A percentile compares a stretch with the other conserved stretches of the same genome.
Evolutionary conservation across 352 stramenopile genomes (phyloP).

Genomic region (Phytophthora idaei): DNA sequence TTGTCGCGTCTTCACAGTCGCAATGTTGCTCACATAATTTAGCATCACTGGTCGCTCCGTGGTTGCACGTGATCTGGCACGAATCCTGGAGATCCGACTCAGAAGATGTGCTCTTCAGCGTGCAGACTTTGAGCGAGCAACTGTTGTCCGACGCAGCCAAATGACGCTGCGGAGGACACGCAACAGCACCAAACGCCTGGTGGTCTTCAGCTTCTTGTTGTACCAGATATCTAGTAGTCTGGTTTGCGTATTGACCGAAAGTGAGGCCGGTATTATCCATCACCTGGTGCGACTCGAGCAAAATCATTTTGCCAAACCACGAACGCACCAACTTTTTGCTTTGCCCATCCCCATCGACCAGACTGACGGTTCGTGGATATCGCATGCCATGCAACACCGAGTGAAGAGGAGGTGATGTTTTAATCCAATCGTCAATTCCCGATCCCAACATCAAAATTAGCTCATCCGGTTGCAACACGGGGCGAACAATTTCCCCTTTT

Average conservation of each 20-base stretch:
- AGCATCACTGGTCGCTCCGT: constrained; percentile 43
- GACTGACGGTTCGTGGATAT: constrained; percentile 55
- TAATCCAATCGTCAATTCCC: constrained; percentile 75
- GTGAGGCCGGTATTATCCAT: constrained; percentile 66
- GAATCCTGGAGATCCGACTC: constrained; percentile 40
- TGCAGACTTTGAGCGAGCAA: constrained; percentile 52
- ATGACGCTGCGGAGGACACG: constrained; percentile 49
- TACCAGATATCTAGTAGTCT: constrained; percentile 58
- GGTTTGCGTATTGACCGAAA: constrained; percentile 60
- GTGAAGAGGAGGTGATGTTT: constrained; percentile 55
- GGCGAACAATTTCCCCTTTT: constrained; percentile 59
- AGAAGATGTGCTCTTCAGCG: constrained; percentile 38
- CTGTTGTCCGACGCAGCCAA: constrained; percentile 56
- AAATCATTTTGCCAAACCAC: constrained; percentile 77
- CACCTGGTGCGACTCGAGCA: constrained; percentile 45
- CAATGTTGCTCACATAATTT: constrained; percentile 48
- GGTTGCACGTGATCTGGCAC: constrained; percentile 67
- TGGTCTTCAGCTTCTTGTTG: constrained; percentile 38
- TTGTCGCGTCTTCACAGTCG: constrained; percentile 42
- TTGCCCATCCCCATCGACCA: constrained; percentile 28
- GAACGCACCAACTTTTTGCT: constrained; percentile 57
- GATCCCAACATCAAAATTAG: constrained; percentile 84
- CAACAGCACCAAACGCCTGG: constrained; percentile 47
- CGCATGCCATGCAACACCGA: constrained; percentile 81
- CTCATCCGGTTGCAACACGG: constrained; percentile 68